Percentiles rank a stretch among this genome's conserved stretches.
Evolutionary conservation across 176 grass and related monocot genomes (phyloP).

Genomic region (Eragrostis nindensis): DNA sequence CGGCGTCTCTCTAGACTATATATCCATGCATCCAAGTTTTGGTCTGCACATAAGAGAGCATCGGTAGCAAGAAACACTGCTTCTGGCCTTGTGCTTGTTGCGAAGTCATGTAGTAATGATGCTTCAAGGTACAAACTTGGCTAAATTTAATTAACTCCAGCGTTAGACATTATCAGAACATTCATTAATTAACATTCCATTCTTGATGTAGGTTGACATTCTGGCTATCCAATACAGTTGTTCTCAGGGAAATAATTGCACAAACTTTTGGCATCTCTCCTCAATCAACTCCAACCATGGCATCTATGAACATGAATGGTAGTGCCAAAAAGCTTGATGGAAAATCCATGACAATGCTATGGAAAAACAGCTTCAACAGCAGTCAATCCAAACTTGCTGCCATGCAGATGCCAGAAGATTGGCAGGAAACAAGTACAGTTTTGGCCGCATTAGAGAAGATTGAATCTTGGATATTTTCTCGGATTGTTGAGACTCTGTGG

Average conservation of each 20-base stretch:
- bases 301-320: slow-evolving; percentile 41
- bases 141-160: slow-evolving; percentile 6
- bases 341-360: slow-evolving; percentile 47
- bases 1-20: slow-evolving; percentile 81
- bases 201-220: slow-evolving; percentile 78
- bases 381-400: slow-evolving; percentile 51
- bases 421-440: slow-evolving; percentile 74
- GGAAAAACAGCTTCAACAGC: slow-evolving; percentile 52
- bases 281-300: slow-evolving; percentile 43
- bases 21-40: slow-evolving; percentile 75
- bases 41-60: slow-evolving; percentile 68
- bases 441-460: slow-evolving; percentile 80
- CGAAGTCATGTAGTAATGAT: slow-evolving; percentile 93
- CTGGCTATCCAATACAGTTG: slow-evolving; percentile 94
- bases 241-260: slow-evolving; percentile 85
- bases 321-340: slow-evolving; percentile 54
- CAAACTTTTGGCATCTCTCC: slow-evolving; percentile 59
- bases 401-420: slow-evolving; percentile 56
- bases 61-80: slow-evolving; percentile 72
- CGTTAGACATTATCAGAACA: slow-evolving; percentile 12
- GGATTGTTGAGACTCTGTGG: slow-evolving; percentile 88
- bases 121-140: slow-evolving; percentile 77
- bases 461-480: slow-evolving; percentile 95
- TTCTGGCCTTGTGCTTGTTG: slow-evolving; percentile 77
- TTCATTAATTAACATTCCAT: slow-evolving; percentile 36